These are phyloP conservation scores for Collybiopsis confluens DNA, from an alignment of 768 basidiomycete species.

Conservation along the genomic window DNA sequence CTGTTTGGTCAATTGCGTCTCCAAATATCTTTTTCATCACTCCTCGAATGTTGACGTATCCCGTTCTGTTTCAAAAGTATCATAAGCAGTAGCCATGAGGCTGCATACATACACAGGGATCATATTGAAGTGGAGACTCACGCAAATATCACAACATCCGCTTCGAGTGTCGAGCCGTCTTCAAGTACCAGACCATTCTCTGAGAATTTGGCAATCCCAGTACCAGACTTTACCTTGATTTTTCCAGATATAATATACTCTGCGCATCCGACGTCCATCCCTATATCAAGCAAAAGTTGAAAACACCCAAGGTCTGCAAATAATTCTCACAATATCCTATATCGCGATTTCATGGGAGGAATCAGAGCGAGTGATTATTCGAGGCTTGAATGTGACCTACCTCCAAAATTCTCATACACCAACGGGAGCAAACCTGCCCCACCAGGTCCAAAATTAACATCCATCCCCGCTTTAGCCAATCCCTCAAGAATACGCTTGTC, in stretches of 20 bases:
- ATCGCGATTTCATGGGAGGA: no score
- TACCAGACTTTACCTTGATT: constrained; percentile 55
- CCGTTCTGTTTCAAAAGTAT: constrained; percentile 15
- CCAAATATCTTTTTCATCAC: constrained; percentile 20
- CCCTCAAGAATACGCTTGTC: constrained; percentile 31
- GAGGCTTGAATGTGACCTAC: constrained; percentile 15
- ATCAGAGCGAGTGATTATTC: not conserved
- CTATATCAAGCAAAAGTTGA: constrained; percentile 13
- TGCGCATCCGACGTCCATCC: constrained; percentile 44
- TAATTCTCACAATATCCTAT: constrained; percentile 12
- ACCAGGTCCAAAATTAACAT: constrained; percentile 29
- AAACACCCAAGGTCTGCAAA: not conserved
- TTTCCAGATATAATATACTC: constrained; percentile 49
- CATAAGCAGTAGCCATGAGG: no score
- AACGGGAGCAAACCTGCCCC: constrained; percentile 26
- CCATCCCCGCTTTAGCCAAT: constrained; percentile 31
- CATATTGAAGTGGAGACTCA: constrained; percentile 11
- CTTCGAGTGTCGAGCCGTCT: constrained; percentile 33
- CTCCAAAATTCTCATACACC: constrained; percentile 27
- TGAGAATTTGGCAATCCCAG: constrained; percentile 34
- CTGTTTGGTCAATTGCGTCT: constrained; percentile 19
- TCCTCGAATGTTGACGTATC: constrained; percentile 21
- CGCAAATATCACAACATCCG: constrained; percentile 46
- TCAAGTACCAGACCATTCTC: constrained; percentile 30
- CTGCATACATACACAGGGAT: no score